Percentiles rank a stretch among this genome's conserved stretches.
Evolutionary conservation across 2,329 filamentous ascomycete genomes (phyloP).

Genomic region (Botrytis sinoallii): DNA sequence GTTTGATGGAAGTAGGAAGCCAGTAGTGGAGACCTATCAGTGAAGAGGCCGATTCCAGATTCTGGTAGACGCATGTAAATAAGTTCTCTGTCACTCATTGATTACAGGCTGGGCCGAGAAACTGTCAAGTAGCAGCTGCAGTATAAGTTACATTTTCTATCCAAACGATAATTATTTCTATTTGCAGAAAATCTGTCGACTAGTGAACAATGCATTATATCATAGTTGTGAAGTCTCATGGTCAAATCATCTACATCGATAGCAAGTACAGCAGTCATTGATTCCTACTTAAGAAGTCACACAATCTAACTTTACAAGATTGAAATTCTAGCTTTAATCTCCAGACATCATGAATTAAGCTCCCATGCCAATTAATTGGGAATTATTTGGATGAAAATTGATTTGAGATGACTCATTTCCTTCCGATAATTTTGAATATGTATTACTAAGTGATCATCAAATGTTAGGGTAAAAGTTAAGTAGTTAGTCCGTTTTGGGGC

Average conservation of each 20-base stretch:
- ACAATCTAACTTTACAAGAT: not conserved
- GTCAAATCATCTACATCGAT: not conserved
- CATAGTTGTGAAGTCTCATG: not conserved
- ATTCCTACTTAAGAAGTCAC: not conserved
- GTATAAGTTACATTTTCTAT: rapidly evolving
- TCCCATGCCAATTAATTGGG: not conserved
- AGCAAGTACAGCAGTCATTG: no score
- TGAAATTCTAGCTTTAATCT: not conserved
- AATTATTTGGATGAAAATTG: not conserved
- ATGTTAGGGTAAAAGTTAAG: not conserved
- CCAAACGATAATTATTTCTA: not conserved
- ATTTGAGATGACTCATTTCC: not conserved
- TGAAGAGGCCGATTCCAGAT: not conserved
- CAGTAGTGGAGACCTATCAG: not conserved
- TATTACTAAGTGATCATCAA: not conserved
- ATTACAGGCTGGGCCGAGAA: no score
- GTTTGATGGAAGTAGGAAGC: not conserved
- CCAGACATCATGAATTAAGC: not conserved
- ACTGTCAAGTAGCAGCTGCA: not conserved
- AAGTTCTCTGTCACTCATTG: not conserved
- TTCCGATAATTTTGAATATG: not conserved
- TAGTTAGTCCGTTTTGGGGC: not conserved
- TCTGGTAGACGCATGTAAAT: not conserved
- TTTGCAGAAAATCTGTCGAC: rapidly evolving
- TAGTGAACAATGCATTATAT: not conserved